Evolutionary conservation across 176 grass and related monocot genomes (phyloP).

Genomic region (Tuctoria greenei): DNA sequence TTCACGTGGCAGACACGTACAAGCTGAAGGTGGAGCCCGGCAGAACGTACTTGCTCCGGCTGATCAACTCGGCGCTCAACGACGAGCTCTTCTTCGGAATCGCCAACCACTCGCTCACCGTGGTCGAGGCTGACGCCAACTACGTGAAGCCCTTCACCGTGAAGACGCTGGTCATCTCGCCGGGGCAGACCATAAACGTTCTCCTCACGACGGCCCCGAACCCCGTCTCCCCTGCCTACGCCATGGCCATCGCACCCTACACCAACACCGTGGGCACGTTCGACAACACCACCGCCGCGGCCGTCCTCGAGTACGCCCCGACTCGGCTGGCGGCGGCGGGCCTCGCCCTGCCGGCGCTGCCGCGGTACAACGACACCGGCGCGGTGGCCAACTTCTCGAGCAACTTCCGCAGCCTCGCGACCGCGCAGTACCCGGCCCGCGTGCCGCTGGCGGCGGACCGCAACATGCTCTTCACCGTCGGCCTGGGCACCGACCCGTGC

Average conservation of each 20-base stretch:
- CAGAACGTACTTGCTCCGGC: conserved; percentile 67
- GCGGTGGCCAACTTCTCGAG: conserved; percentile 39
- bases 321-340: background rate
- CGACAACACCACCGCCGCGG: conserved; percentile 72
- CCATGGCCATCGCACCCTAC: conserved; percentile 66
- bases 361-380: conserved; percentile 62
- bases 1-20: conserved; percentile 52
- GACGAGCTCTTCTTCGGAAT: conserved; percentile 83
- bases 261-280: conserved; percentile 54
- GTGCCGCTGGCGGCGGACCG: conserved; percentile 54
- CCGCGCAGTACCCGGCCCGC: conserved; percentile 29
- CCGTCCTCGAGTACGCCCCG: conserved; percentile 54
- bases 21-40: conserved; percentile 62
- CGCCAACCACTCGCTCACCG: conserved; percentile 74
- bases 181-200: conserved; percentile 76
- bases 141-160: conserved; percentile 64
- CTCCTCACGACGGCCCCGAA: conserved; percentile 43
- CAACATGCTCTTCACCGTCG: conserved; percentile 64
- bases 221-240: conserved; percentile 30
- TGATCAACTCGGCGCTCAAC: conserved; percentile 87
- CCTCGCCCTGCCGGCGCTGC: conserved; percentile 37
- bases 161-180: conserved; percentile 57
- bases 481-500: conserved; percentile 65
- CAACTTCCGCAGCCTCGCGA: conserved; percentile 54
- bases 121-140: conserved; percentile 71